Percentiles rank a stretch among this genome's conserved stretches.
These are phyloP conservation scores for Aspergillus sp. DNA, from an alignment of 2,329 filamentous ascomycete species.

Conservation along the genomic window DNA sequence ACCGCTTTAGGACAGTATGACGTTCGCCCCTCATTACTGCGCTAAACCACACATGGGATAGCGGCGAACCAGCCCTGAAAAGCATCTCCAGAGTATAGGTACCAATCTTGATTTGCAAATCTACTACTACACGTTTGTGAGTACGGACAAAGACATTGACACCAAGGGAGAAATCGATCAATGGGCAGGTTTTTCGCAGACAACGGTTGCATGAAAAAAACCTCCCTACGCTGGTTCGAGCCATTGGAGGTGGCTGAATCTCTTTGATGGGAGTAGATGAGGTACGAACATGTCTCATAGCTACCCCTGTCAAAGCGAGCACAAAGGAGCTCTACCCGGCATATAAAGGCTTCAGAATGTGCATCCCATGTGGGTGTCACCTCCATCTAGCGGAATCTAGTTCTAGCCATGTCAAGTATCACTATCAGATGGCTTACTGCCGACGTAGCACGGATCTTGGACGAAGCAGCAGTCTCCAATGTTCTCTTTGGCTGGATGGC, in stretches of 20 bases:
- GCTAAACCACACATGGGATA: not conserved
- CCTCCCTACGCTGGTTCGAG: not conserved
- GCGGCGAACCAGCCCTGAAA: not conserved
- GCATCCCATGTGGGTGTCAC: not conserved
- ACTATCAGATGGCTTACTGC: not conserved
- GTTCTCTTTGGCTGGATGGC: not conserved
- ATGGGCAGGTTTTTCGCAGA: not conserved
- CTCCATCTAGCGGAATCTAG: not conserved
- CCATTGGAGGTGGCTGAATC: not conserved
- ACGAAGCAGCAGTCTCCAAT: not conserved
- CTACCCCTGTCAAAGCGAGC: not conserved
- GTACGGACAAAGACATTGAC: not conserved
- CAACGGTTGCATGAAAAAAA: not conserved
- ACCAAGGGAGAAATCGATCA: not conserved
- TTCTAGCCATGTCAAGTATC: not conserved
- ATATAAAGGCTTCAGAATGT: not conserved
- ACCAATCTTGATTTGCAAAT: not conserved
- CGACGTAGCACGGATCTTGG: not conserved
- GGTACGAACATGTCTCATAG: not conserved
- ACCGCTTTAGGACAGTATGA: conserved; percentile 27
- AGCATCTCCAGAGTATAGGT: not conserved
- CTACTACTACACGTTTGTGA: not conserved
- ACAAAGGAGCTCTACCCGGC: not conserved
- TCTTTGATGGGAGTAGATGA: not conserved
- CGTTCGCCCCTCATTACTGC: conserved; percentile 19